Base-by-base conservation (phyloP, 2,329 filamentous ascomycete genomes). In the Aspergillus viridinutans region DNA sequence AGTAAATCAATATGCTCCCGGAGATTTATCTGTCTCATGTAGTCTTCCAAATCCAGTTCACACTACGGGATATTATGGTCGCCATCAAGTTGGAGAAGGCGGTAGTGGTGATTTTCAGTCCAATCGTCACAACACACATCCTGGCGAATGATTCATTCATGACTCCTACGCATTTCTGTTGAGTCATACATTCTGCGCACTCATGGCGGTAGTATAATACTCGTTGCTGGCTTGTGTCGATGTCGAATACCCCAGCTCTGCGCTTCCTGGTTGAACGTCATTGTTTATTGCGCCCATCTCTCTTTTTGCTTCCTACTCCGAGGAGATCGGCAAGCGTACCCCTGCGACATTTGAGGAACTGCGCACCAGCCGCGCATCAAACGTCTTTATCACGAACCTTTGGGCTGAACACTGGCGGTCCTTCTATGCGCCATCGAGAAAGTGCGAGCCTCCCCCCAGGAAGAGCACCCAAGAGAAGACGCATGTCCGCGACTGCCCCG, bases 381-480 rank as follows among this genome's bases (percentile, higher is more conserved):
- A 43, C 28, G 50, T 54, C 52, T 53, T 53, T 56, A 21, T 56
- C 52, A 35, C 17, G 23, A 5, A 52, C 28, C 42, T 23, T 43
- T 21, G 29, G 14, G 28, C 40, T 32, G 17, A 23, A n/a, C 7
- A 35, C 38, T 25, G 45, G 25, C 49, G 50, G 49, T 49, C 51
- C 23, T 67, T 67, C 60, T 64, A 73, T 74, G 71, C 65, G 61
- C 54, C 59, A 52, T 55, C 62, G 58, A 23, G 56, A 64, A 57
- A 50, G 45, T 38, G 53, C 57, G 14, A 59, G 58, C 50, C 59
- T 56, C 48, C 54, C 61, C 28, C 53, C 58, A 21, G 64, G 67
- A 56, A 66, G 67, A 61, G 61, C 65, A 48, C 61, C 32, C 28
- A 76, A 75, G 60, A 69, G 67, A 54, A 67, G 70, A 58, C 70